These are phyloP conservation scores for Neurospora sp. DNA, from an alignment of 495 filamentous ascomycete genomes.

Conservation along the genomic window DNA sequence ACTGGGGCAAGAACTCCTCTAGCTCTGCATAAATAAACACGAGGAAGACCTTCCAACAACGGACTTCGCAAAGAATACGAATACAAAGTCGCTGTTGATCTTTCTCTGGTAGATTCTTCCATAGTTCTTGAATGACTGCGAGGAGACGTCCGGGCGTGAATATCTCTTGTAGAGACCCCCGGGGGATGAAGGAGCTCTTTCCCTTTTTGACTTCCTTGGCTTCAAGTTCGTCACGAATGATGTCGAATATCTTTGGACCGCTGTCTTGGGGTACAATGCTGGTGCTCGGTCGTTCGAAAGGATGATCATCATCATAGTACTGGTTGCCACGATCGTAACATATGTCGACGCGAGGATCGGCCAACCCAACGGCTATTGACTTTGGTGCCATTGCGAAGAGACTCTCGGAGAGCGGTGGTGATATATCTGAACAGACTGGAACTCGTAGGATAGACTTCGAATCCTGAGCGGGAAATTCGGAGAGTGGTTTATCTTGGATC, in stretches of 20 bases:
- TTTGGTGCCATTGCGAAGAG: too few species aligned
- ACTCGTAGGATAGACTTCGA: too few species aligned
- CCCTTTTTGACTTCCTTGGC: neutral
- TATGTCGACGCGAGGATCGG: neutral
- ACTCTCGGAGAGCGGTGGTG: too few species aligned
- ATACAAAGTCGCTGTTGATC: neutral
- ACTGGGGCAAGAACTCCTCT: rapidly evolving
- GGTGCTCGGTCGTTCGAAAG: neutral
- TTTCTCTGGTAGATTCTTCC: neutral
- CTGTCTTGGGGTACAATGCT: neutral
- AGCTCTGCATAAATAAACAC: neutral
- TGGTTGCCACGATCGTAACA: neutral
- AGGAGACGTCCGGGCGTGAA: neutral
- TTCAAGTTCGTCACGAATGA: neutral
- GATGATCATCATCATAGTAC: neutral
- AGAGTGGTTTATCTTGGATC: too few species aligned
- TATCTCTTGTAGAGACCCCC: neutral
- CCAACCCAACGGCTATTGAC: too few species aligned
- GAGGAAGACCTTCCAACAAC: neutral
- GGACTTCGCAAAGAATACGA: neutral
- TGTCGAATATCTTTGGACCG: neutral
- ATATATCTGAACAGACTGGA: too few species aligned
- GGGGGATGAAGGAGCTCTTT: neutral
- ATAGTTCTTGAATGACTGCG: rapidly evolving
- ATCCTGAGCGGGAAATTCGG: too few species aligned